Base-by-base conservation (phyloP, 2,329 filamentous ascomycete species). In the Zymoseptoria crescenta region DNA sequence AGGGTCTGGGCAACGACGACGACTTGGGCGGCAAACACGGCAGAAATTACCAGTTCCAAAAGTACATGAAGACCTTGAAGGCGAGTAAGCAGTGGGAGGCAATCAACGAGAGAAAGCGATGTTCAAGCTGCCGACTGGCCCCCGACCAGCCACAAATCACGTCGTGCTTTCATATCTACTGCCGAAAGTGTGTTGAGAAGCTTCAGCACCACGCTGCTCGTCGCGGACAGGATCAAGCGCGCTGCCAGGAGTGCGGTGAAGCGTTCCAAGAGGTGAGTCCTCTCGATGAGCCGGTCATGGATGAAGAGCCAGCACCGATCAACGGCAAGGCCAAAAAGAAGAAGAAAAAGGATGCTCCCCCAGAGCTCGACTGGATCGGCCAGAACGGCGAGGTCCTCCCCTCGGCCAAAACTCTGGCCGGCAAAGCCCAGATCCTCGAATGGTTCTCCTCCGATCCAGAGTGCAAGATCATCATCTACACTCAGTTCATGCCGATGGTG, bases 391-490 rank as follows among this genome's bases (percentile, higher is more conserved):
- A 73, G 1, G 66, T 80, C 0, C 63, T 79, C 3, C 75, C 77
- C 0, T 76, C 73, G 0, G 72, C 77, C 0, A 80, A 80, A 64
- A 80, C 77, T 0, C 64, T 75, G 8, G 77, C 77, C 0, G 65
- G 77, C 67, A 80, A 79, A 56, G 72, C 74, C 0, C 76, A 78
- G 57, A 69, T 80, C 24, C 24, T 24, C 24, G 24, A 59, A n/a
- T n/a, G n/a, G n/a, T n/a, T n/a, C n/a, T n/a, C 71, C 1, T 74
- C 80, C 10, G 76, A 79, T 3, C 73, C 74, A n/a, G 0, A 55
- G 73, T 0, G 76, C 77, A 87, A 87, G 69, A 78, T 85, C 52
- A 82, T 82, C 59, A 57, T 65, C 52, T 87, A 85, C 63, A 82
- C 80, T 0, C 82, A 87, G 63, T 87, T 83, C 60, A 69, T 81